phyloP scores from a whole-genome alignment of 371 early-diverging fungal genomes.

The Paraphysoderma sedebokerense region DNA sequence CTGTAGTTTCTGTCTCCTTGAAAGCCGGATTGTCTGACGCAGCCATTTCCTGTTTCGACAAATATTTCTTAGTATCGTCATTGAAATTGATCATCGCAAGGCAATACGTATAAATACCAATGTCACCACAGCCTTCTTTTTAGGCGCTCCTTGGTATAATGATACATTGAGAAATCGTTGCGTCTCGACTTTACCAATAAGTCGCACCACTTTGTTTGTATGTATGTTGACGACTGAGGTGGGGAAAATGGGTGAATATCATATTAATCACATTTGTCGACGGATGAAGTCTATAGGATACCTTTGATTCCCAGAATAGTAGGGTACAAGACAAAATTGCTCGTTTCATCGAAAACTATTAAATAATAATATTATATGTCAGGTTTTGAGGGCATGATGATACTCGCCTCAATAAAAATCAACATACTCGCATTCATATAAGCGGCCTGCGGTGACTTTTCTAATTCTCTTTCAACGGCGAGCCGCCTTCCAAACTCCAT shows the following conservation, averaged over 20 bases:
- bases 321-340: conserved; percentile 72
- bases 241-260: background rate
- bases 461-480: conserved; percentile 74
- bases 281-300: conserved; percentile 3
- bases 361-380: background rate
- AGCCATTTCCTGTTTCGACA: conserved; percentile 48
- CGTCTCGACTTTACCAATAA: conserved; percentile 80
- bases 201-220: conserved; percentile 60
- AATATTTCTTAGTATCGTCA: background rate
- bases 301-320: conserved; percentile 85
- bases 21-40: conserved; percentile 72
- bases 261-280: background rate
- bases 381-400: background rate
- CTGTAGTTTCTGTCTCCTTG: conserved; percentile 43
- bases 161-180: conserved; percentile 76
- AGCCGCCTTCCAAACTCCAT: conserved; percentile 94
- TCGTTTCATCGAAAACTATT: conserved; percentile 79
- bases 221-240: conserved; percentile 47
- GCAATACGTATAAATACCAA: conserved; percentile 21
- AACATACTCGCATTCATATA: conserved; percentile 51
- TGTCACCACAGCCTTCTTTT: conserved; percentile 51
- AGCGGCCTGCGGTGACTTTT: conserved; percentile 43
- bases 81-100: background rate
- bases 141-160: conserved; percentile 76
- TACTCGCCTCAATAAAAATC: too few species aligned